Evolutionary conservation across 1,284 basidiomycete species (phyloP).

Genomic region (Apiotrichum porosum): DNA sequence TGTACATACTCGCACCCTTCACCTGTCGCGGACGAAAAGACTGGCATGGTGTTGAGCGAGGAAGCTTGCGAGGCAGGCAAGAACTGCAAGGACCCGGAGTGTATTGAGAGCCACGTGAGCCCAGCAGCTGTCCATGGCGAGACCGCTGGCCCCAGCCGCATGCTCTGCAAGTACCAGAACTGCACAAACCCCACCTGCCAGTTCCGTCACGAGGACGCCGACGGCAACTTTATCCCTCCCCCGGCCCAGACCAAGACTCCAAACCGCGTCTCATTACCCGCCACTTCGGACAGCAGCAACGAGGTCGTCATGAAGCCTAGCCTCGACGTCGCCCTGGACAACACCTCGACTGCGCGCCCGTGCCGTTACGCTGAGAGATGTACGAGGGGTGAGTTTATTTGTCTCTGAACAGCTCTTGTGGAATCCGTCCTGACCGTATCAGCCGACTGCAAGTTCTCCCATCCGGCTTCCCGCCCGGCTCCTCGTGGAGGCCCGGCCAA

Average conservation of each 20-base stretch:
- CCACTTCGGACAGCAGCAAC: slow-evolving; percentile 15
- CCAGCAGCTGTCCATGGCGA: slow-evolving; percentile 63
- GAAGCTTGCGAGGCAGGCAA: slow-evolving; percentile 75
- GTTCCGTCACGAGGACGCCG: slow-evolving; percentile 47
- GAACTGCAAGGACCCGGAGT: slow-evolving; percentile 83
- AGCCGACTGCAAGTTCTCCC: slow-evolving; percentile 40
- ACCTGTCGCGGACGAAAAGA: slow-evolving; percentile 83
- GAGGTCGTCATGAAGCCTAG: slow-evolving; percentile 26
- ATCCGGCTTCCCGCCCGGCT: slow-evolving; percentile 30
- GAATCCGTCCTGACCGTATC: too few species aligned
- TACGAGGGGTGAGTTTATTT: slow-evolving; percentile 35
- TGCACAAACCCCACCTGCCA: slow-evolving; percentile 48
- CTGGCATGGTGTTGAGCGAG: slow-evolving; percentile 85
- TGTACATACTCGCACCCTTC: slow-evolving; percentile 88
- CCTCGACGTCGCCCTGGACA: slow-evolving; percentile 25
- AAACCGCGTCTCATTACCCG: background rate
- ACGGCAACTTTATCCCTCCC: slow-evolving; percentile 47
- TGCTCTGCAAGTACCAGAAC: slow-evolving; percentile 48
- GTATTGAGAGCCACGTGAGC: slow-evolving; percentile 79
- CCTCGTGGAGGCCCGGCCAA: background rate
- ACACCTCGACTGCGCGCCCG: slow-evolving; percentile 19
- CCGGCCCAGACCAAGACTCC: slow-evolving; percentile 36
- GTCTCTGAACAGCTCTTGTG: slow-evolving; percentile 7
- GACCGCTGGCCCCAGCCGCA: slow-evolving; percentile 35
- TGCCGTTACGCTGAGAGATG: slow-evolving; percentile 44